These are phyloP conservation scores for Hymenoscyphus albidus DNA, from an alignment of 2,329 filamentous ascomycete species.

Conservation along the genomic window DNA sequence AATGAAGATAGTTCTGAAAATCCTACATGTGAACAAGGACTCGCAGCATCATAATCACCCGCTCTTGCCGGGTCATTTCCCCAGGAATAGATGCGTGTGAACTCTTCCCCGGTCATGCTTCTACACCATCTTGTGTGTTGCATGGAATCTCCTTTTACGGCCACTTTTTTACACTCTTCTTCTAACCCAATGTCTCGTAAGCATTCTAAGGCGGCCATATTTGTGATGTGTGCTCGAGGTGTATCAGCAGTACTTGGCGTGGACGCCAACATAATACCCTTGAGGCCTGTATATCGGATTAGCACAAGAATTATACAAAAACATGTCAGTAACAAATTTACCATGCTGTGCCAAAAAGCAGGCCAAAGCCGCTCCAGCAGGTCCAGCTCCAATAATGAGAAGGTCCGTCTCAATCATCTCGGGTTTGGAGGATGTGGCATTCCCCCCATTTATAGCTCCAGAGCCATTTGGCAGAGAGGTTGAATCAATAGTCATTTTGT, in stretches of 20 bases:
- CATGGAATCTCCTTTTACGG: constrained; percentile 42
- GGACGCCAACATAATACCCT: constrained; percentile 50
- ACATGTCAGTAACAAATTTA: constrained; percentile 21
- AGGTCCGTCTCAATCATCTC: constrained; percentile 40
- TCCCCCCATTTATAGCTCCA: background rate
- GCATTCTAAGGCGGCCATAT: constrained; percentile 53
- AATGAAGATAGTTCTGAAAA: background rate
- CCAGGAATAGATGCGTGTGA: constrained; percentile 48
- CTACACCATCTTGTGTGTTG: constrained; percentile 50
- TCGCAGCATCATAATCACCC: constrained; percentile 42
- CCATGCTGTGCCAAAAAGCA: constrained; percentile 50
- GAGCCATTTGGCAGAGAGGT: background rate
- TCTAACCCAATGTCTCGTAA: constrained; percentile 50
- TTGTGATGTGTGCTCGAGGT: constrained; percentile 58
- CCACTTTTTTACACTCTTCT: constrained; percentile 37
- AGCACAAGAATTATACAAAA: background rate
- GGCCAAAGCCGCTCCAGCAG: constrained; percentile 51
- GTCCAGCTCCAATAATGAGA: constrained; percentile 49
- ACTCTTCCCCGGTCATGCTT: constrained; percentile 51
- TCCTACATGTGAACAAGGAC: constrained; percentile 38
- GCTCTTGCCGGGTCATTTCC: constrained; percentile 44
- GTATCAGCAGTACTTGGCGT: constrained; percentile 50
- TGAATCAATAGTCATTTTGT: background rate
- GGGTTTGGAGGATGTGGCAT: background rate
- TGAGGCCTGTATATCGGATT: constrained; percentile 37